Evolutionary conservation across 2,329 filamentous ascomycete species (phyloP), one percentile per base, ranked within the genome.

Genomic region (Ceratocystis variospora): DNA sequence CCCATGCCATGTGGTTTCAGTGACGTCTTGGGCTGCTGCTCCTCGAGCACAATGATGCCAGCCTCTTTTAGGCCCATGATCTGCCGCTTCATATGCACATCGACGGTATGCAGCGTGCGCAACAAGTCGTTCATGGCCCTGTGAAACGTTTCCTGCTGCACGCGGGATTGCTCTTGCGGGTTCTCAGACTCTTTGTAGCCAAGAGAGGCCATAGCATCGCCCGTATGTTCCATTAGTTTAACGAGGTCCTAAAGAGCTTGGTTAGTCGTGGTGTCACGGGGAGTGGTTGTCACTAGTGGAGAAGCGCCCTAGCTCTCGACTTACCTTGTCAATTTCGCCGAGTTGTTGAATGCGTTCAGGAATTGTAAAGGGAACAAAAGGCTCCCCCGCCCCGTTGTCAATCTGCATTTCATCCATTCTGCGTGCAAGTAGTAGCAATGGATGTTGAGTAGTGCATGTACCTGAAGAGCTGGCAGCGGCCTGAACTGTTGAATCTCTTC

Each of bases 281-380:
- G 37, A 59, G 62, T 5, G 28, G 19, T 17, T 46, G 61, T 31
- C n/a, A 44, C 41, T 8, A 41, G 57, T 28, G 8, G 46, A n/a
- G 25, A 17, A 62, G 17, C 68, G 71, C 69, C 17, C 37, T 41
- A 64, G 17, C 41, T 5, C 41, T 5, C 3, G 15, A 53, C 67
- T 48, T 73, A 86, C 85, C 72, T 83, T 83, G 76, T 95, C 90
- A 71, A 96, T 88, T 53, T 87, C 84, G 70, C 86, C 87, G 66
- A 96, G 83, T 72, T 95, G 89, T 67, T 86, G 80, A 70, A 96
- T 90, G 70, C 88, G 89, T 73, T 95, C 88, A 50, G 87, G 82
- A 44, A 87, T 82, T 8, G 85, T 88, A 70, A 92, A 88, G n/a
- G 81, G 80, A 33, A 62, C 45, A n/a, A 63, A 44, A 17, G 61